Evolutionary conservation across 1,284 basidiomycete species (phyloP), one percentile per base, ranked within the genome.

Genomic region (Pholiota adiposa): DNA sequence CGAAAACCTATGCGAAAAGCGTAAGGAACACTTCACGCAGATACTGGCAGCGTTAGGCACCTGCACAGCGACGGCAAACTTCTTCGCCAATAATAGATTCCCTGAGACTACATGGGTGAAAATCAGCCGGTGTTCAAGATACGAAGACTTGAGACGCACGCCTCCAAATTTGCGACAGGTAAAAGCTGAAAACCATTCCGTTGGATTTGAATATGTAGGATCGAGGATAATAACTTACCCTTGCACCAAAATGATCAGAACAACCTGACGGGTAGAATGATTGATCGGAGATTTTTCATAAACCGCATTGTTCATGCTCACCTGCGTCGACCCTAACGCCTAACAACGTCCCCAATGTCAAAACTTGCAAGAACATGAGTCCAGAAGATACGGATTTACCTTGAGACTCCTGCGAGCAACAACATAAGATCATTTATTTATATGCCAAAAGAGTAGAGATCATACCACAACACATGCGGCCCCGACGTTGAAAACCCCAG

Each of bases 141-240:
- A 51, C 29, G 38, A 29, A 21, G 12, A 25, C 4, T 21, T 5
- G n/a, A 11, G 5, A 52, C 64, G 51, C 46, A 67, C 66, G 61
- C 27, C 58, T 54, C 66, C 66, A 65, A 19, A 67, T 67, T 58
- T 67, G 66, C 18, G 51, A 65, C 12, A 67, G 61, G 21, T 67
- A 67, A 36, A 62, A 67, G 16, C 66, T 67, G 41, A 14, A 21
- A 40, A 16, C 14, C 18, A 48, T n/a, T n/a, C n/a, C 41, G 25
- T 23, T 31, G 27, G 34, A 51, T 54, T 31, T 31, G 36, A 18
- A 12, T 23, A 27, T 25, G 23, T n/a, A 14, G 38, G 51, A 50
- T n/a, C n/a, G n/a, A n/a, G n/a, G n/a, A 43, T 19, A 19, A 36
- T 29, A n/a, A 52, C 61, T 52, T 48, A 67, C 66, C 61, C 62